Evolutionary conservation across 805 yeast genomes (phyloP), one percentile per base, ranked within the genome.

Genomic region (Pichia thaimueangensis): DNA sequence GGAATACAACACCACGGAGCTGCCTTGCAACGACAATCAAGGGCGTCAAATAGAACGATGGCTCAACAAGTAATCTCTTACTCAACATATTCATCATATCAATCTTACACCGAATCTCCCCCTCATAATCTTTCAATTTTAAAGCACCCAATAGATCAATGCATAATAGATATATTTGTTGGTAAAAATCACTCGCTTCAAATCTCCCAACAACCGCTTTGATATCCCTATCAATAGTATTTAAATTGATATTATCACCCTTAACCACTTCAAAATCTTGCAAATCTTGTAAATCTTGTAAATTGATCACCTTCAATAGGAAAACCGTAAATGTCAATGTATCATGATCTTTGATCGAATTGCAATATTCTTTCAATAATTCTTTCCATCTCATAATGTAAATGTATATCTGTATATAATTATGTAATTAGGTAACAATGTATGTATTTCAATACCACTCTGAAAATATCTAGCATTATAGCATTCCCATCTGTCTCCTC

Each of bases 21-120:
- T 42, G 21, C 15, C 36, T 42, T 10, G 30, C 41, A 15, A 42
- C n/a, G 8, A 42, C 32, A 15, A 42, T 37, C 7, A 42, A 31
- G n/a, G 45, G 41, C 7, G 41, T 37, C 6, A 42, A 17, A 19
- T 20, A 37, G 16, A 42, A 42, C 2, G 45, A 37, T 5, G 45
- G 45, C 13, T 42, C 41, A 17, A 22, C 35, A 12, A 42, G n/a
- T n/a, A 42, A 23, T 30, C 30, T 35, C 20, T 41, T 41, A 9
- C 39, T 36, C 5, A 42, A 13, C 7, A 42, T 16, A 21, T 37
- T 42, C 12, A 42, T 28, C 9, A 37, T 20, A 15, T 32, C 37
- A 11, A 27, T 42, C 12, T 42, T 24, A 15, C 35, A 37, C 19
- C 28, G 30, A 2, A 42, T 37, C 21, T 35, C 37, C 20, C 12